Percentiles rank a stretch among this genome's conserved stretches.
These are phyloP conservation scores for Arthroderma sp. DNA, from an alignment of 2,329 filamentous ascomycete genomes.

Conservation along the genomic window DNA sequence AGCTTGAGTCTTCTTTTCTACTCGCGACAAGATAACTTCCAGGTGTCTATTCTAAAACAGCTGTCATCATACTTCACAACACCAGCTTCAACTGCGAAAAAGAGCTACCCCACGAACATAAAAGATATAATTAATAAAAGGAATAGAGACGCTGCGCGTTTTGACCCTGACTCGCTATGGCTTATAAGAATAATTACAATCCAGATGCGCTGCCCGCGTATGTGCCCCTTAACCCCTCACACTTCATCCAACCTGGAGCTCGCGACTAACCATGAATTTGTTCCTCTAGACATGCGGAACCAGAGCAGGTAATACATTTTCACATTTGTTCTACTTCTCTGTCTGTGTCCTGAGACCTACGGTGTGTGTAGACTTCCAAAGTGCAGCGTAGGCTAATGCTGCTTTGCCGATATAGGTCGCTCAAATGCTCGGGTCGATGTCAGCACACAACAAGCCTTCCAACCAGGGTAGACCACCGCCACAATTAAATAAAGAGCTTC, in stretches of 20 bases:
- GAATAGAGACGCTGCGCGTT: no score
- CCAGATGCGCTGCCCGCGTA: conserved; percentile 89
- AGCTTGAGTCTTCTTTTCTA: no score
- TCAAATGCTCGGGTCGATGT: conserved; percentile 29
- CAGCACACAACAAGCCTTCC: conserved; percentile 14
- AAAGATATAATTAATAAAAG: no score
- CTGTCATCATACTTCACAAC: no score
- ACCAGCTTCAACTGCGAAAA: no score
- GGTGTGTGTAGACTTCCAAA: no score
- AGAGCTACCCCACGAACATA: no score
- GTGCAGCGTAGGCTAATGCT: not conserved
- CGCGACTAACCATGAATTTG: not conserved
- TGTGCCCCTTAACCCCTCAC: conserved; percentile 24
- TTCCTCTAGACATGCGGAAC: conserved; percentile 54
- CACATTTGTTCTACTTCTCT: no score
- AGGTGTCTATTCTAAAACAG: no score
- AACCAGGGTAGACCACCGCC: conserved; percentile 7
- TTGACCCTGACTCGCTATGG: conserved; percentile 46
- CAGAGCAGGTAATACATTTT: conserved; percentile 45
- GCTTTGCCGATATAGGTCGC: conserved; percentile 24
- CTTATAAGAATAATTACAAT: conserved; percentile 87
- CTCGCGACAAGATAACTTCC: no score
- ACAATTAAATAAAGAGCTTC: conserved; percentile 11
- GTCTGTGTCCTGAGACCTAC: no score
- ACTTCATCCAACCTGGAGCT: conserved; percentile 3